These are phyloP conservation scores for Rhazya stricta DNA, from an alignment of 257 asterid species.

Conservation along the genomic window DNA sequence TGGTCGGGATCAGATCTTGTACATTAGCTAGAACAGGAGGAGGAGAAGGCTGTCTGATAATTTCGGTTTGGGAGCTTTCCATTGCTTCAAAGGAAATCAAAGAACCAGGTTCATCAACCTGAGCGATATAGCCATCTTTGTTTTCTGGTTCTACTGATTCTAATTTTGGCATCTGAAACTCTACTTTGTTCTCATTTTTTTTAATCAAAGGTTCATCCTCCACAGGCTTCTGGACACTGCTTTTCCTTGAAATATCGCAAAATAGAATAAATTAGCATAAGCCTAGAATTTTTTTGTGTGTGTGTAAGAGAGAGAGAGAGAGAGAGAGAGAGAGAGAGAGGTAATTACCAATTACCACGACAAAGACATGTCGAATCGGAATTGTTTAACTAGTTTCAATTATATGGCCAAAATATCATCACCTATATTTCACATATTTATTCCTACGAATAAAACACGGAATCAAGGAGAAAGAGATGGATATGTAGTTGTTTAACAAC, in stretches of 20 bases:
- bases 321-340: neutral
- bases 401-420: neutral
- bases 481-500: neutral
- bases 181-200: constrained; percentile 39
- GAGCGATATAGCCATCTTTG: constrained; percentile 30
- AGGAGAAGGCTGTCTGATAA: constrained; percentile 75
- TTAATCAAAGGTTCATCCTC: constrained; percentile 37
- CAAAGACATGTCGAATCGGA: neutral
- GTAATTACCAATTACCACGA: neutral
- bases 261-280: constrained; percentile 10
- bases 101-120: constrained; percentile 54
- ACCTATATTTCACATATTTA: neutral
- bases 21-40: constrained; percentile 80
- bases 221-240: constrained; percentile 42
- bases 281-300: neutral
- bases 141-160: constrained; percentile 41
- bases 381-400: neutral
- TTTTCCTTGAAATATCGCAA: constrained; percentile 29
- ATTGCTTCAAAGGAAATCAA: constrained; percentile 69
- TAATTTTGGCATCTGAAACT: constrained; percentile 36
- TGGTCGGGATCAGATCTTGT: constrained; percentile 63
- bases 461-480: neutral
- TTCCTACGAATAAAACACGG: neutral
- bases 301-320: neutral
- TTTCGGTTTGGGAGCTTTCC: constrained; percentile 46